Evolutionary conservation across 352 stramenopile species (phyloP).

Genomic region (Peronospora belbahrii): DNA sequence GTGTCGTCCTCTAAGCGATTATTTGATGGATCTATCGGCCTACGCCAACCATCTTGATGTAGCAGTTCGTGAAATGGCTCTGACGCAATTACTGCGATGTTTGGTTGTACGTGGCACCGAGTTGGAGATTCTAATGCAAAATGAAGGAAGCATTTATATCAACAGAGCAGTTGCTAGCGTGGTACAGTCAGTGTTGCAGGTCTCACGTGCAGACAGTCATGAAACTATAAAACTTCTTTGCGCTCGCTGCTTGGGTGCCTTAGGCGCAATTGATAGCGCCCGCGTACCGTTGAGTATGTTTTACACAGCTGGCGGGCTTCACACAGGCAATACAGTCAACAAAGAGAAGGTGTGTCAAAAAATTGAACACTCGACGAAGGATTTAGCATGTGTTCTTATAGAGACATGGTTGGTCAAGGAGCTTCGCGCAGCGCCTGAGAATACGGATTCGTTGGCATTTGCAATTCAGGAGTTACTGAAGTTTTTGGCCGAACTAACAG

Average conservation of each 20-base stretch:
- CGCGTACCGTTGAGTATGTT: constrained; percentile 64
- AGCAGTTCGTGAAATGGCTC: constrained; percentile 66
- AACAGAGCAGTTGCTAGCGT: constrained; percentile 46
- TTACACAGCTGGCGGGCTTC: constrained; percentile 30
- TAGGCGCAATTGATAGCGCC: constrained; percentile 75
- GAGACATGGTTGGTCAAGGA: constrained; percentile 79
- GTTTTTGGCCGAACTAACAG: constrained; percentile 68
- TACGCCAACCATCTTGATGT: constrained; percentile 78
- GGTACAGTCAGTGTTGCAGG: constrained; percentile 56
- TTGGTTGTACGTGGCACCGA: constrained; percentile 56
- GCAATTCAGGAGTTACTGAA: constrained; percentile 84
- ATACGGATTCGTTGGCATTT: constrained; percentile 71
- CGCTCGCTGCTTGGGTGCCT: constrained; percentile 59
- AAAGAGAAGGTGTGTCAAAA: constrained; percentile 42
- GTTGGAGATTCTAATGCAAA: constrained; percentile 58
- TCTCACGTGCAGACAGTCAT: constrained; percentile 55
- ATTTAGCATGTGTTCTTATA: constrained; percentile 76
- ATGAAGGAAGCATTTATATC: constrained; percentile 62
- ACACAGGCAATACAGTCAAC: constrained; percentile 9
- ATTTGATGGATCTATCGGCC: constrained; percentile 43
- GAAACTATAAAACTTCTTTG: constrained; percentile 65
- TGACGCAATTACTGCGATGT: constrained; percentile 58
- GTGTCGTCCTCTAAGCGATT: constrained; percentile 34
- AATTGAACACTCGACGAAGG: constrained; percentile 65
- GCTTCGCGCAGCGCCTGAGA: constrained; percentile 73